A percentile compares a stretch with the other conserved stretches of the same genome.
These are phyloP conservation scores for Aspergillus piperis DNA, from an alignment of 2,329 filamentous ascomycete species.

Conservation along the genomic window DNA sequence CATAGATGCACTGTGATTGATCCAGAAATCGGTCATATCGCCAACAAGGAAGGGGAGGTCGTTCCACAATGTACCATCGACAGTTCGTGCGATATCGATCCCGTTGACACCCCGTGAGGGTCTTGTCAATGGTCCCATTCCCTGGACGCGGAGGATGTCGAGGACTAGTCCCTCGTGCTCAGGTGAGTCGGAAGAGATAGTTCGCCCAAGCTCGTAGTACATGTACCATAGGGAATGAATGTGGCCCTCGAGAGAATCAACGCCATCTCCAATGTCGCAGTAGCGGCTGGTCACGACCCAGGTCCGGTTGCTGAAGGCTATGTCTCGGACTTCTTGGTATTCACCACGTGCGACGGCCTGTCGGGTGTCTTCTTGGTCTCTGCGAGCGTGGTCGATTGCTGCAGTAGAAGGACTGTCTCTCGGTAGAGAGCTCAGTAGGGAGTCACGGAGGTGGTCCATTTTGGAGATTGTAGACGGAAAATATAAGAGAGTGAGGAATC, in stretches of 20 bases:
- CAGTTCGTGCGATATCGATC: slow-evolving; percentile 27
- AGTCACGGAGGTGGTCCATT: slow-evolving; percentile 3
- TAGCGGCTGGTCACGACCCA: slow-evolving; percentile 17
- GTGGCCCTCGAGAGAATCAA: slow-evolving; percentile 19
- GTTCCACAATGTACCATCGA: slow-evolving; percentile 26
- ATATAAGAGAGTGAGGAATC: too few species aligned
- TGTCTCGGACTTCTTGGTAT: slow-evolving; percentile 11
- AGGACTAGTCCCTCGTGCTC: slow-evolving; percentile 27
- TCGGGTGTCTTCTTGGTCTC: background rate
- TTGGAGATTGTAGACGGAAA: background rate
- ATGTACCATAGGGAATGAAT: slow-evolving; percentile 26
- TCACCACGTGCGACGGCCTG: background rate
- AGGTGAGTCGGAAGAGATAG: slow-evolving; percentile 17
- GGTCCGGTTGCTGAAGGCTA: slow-evolving; percentile 17
- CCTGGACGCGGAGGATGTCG: slow-evolving; percentile 27
- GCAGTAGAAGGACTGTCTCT: background rate
- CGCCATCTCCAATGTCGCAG: slow-evolving; percentile 21
- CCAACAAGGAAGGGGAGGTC: slow-evolving; percentile 25
- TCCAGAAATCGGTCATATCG: slow-evolving; percentile 27
- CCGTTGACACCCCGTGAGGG: slow-evolving; percentile 15
- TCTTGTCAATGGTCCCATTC: slow-evolving; percentile 20
- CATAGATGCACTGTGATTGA: slow-evolving; percentile 20
- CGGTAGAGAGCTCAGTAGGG: background rate
- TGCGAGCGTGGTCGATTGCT: background rate
- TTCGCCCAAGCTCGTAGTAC: slow-evolving; percentile 23